These are phyloP conservation scores for Myriosclerotinia scirpicola DNA, from an alignment of 2,329 filamentous ascomycete genomes.

Conservation along the genomic window DNA sequence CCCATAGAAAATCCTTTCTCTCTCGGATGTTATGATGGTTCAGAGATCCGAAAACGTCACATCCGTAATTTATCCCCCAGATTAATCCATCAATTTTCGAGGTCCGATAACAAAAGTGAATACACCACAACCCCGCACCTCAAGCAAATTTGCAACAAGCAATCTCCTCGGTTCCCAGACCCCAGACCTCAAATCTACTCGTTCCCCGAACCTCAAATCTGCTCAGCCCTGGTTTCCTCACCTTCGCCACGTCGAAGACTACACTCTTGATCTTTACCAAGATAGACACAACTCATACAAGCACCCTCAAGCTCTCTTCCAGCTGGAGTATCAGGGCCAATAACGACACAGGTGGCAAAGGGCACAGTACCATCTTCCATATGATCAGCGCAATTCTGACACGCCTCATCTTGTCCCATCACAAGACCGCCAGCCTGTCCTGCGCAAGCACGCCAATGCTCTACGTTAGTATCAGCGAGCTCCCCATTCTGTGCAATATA, in stretches of 20 bases:
- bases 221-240: not conserved
- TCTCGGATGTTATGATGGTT: not conserved
- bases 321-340: not conserved
- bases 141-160: not conserved
- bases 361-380: not conserved
- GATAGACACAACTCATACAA: conserved; percentile 15
- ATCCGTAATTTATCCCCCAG: not conserved
- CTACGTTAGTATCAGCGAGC: conserved; percentile 1
- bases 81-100: not conserved
- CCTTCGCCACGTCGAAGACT: not conserved
- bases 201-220: not conserved
- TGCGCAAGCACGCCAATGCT: conserved; percentile 16
- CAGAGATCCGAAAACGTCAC: not conserved
- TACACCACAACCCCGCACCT: not conserved
- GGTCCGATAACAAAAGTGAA: conserved; percentile 4
- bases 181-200: not conserved
- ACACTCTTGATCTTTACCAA: conserved; percentile 13
- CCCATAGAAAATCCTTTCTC: not conserved
- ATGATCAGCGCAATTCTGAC: not conserved
- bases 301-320: not conserved
- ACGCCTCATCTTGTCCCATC: not conserved
- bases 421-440: conserved; percentile 9
- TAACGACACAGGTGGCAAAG: conserved; percentile 4
- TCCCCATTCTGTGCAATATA: not conserved
- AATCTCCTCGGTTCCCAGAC: not conserved